phyloP scores from a whole-genome alignment of 2,329 filamentous ascomycete genomes.

The Diaporthe citrichinensis region DNA sequence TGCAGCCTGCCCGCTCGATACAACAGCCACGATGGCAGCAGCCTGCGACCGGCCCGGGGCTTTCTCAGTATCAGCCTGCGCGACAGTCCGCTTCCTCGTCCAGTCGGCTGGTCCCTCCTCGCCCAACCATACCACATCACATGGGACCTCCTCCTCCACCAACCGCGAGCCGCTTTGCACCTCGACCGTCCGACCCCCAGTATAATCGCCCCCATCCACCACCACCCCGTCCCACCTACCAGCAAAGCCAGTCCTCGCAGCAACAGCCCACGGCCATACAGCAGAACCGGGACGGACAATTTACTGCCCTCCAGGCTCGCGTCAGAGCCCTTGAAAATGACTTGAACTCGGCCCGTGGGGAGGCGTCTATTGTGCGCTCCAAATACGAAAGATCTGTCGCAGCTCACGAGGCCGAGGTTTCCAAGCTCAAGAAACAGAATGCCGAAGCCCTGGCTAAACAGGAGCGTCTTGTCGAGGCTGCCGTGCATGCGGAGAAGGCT shows the following conservation, averaged over 20 bases:
- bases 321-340: constrained; percentile 68
- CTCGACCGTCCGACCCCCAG: constrained; percentile 40
- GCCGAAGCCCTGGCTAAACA: constrained; percentile 75
- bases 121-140: constrained; percentile 55
- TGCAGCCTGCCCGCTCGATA: constrained; percentile 16
- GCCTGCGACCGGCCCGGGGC: constrained; percentile 35
- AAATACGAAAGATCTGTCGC: constrained; percentile 75
- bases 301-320: constrained; percentile 65
- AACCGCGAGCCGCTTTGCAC: constrained; percentile 39
- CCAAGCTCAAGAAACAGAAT: constrained; percentile 72
- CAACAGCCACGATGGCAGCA: constrained; percentile 41
- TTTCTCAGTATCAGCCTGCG: constrained; percentile 30
- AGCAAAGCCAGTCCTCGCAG: constrained; percentile 48
- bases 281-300: constrained; percentile 53
- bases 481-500: constrained; percentile 75
- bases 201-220: constrained; percentile 47
- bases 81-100: constrained; percentile 38
- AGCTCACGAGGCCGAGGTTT: constrained; percentile 74
- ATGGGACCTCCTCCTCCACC: constrained; percentile 54
- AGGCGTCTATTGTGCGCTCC: constrained; percentile 81
- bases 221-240: constrained; percentile 48
- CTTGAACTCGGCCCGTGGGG: constrained; percentile 75
- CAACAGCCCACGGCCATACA: constrained; percentile 39
- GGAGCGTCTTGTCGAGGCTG: constrained; percentile 74
- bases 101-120: constrained; percentile 45